Conservation (phyloP, 2,329 filamentous ascomycete species). For the Phialocephala sp. region DNA sequence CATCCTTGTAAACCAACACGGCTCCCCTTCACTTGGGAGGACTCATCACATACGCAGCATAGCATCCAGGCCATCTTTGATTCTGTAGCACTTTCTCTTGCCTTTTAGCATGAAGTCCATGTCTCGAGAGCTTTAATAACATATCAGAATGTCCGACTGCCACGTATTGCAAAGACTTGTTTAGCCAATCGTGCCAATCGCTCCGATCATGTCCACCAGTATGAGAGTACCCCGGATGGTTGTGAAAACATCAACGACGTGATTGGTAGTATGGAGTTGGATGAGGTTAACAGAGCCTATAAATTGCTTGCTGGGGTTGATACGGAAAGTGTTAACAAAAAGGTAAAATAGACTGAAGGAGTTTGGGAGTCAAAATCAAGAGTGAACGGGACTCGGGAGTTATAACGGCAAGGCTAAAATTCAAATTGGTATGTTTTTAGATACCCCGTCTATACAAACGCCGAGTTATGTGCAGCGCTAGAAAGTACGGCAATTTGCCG, state of each 20-base stretch:
- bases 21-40: too few relatives aligned
- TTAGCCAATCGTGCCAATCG: constrained; percentile 53
- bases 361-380: constrained; percentile 16
- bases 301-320: constrained; percentile 53
- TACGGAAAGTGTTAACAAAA: constrained; percentile 50
- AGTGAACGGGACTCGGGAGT: background rate
- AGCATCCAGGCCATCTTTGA: constrained; percentile 52
- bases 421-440: constrained; percentile 1
- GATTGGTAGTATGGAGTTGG: constrained; percentile 48
- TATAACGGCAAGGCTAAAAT: background rate
- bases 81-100: constrained; percentile 46
- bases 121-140: constrained; percentile 44
- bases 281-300: constrained; percentile 45
- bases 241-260: constrained; percentile 49
- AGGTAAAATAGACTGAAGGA: constrained; percentile 46
- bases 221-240: constrained; percentile 50
- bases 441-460: background rate
- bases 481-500: background rate
- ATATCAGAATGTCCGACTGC: constrained; percentile 49
- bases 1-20: constrained; percentile 19
- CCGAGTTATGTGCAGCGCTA: background rate
- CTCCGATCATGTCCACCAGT: constrained; percentile 52
- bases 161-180: constrained; percentile 51
- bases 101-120: constrained; percentile 40
- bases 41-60: too few relatives aligned